phyloP scores from a whole-genome alignment of 805 yeast species.

The Candida sphagnicola region DNA sequence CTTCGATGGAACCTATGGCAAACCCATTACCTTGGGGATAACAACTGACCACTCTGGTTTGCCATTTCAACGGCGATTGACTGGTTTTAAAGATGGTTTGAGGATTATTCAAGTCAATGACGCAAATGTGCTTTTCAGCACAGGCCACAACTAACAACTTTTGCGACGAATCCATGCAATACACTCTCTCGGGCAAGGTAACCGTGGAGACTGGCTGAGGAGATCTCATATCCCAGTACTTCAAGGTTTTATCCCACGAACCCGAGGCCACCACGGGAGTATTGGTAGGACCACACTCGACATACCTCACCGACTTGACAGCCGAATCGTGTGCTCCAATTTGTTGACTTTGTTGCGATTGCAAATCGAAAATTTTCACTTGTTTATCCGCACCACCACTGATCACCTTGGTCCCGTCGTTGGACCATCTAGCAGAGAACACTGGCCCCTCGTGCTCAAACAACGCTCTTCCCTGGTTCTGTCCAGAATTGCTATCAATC shows the following conservation, averaged over 20 bases:
- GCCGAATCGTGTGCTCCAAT: conserved; percentile 85
- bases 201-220: conserved; percentile 79
- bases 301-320: conserved; percentile 69
- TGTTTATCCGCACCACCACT: conserved; percentile 75
- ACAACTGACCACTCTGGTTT: conserved; percentile 78
- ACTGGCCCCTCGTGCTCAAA: conserved; percentile 91
- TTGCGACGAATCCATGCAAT: conserved; percentile 79
- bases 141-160: conserved; percentile 88
- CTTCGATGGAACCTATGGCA: conserved; percentile 91
- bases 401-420: conserved; percentile 74
- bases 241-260: conserved; percentile 93
- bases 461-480: conserved; percentile 82
- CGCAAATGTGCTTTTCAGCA: conserved; percentile 79
- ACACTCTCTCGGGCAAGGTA: conserved; percentile 84
- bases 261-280: conserved; percentile 84
- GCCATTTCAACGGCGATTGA: conserved; percentile 82
- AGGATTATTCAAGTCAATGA: conserved; percentile 80
- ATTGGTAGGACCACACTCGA: conserved; percentile 80
- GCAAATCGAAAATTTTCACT: conserved; percentile 78
- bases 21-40: conserved; percentile 91
- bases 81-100: conserved; percentile 70
- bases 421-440: conserved; percentile 73
- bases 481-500: conserved; percentile 64
- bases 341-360: conserved; percentile 76
- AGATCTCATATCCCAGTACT: conserved; percentile 92